Evolutionary conservation across 2,329 filamentous ascomycete species (phyloP), one percentile per base, ranked within the genome.

Genomic region (Pyrenophora graminea): DNA sequence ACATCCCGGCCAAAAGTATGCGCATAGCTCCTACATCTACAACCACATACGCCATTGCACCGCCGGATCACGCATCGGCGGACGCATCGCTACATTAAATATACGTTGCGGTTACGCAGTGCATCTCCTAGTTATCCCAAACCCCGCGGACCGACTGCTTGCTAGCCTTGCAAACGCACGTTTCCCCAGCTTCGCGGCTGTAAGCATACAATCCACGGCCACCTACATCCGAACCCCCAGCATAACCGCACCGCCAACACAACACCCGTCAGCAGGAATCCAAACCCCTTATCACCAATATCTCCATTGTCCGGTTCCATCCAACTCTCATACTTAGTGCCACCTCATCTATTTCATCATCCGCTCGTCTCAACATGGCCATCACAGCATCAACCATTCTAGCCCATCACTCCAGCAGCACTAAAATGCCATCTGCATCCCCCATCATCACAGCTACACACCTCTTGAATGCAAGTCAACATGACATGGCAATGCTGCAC

Each of bases 401-500:
- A 19, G 18, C 17, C 2, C 39, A 48, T 31, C n/a, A 50, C 23
- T 19, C 37, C 30, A 30, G 33, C 23, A 38, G 17, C 30, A 13
- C 39, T 18, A 39, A 6, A 9, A 23, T 31, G 15, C 30, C 27
- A 6, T 39, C 44, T 7, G 44, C 52, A 21, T 39, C 48, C 32
- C 50, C 61, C n/a, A 33, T 39, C 27, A 58, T 68, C 36, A 62
- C 63, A 25, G 57, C 62, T 9, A 55, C 53, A 4, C 23, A 56
- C 3, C 61, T 70, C 18, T 55, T 69, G 21, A 42, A 42, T 23
- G 59, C 62, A 25, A 43, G 53, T 0, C 32, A 51, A 9, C 59
- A 65, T 21, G 68, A 72, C 21, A 68, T 67, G 17, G 62, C 68
- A 25, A 63, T 65, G 51, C 68, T 74, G 1, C 38, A 56, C 39